Base-by-base conservation (phyloP, 371 early-diverging fungal species). In the Mortierella sp. region DNA sequence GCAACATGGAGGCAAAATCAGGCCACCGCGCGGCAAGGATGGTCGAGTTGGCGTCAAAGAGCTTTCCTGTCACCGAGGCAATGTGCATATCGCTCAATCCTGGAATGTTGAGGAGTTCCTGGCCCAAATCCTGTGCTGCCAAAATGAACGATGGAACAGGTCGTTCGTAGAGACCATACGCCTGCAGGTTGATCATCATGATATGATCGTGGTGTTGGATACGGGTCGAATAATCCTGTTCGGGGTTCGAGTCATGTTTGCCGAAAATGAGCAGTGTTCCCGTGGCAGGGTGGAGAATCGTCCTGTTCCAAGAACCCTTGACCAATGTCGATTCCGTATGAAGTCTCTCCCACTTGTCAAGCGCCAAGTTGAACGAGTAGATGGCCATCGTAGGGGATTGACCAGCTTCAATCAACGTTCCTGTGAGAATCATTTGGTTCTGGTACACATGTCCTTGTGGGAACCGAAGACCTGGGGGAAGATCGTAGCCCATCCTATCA, bases 211-310 rank as follows among this genome's bases (percentile, higher is more conserved):
- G 84, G 62, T 83, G 86, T 47, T 83, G 83, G 26, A 80, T 72
- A 34, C 87, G 73, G 18, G 72, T 76, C 52, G 86, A 74, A 43
- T 86, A 86, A 61, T 86, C 87, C 41, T 67, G 57, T 19, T 72
- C 74, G 18, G 85, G 60, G 56, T 82, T 76, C 23, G 87, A 76
- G 1, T 72, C 67, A n/a, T 69, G 68, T 41, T 85, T 76, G 21
- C 87, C 87, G 64, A 86, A 86, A 28, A 86, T 61, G 24, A 85
- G 61, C 50, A 84, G 66, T 2, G 81, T 78, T 42, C 86, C 83
- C 19, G 83, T 78, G 26, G 80, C 79, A 24, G 84, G 80, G 21
- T 84, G 82, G 5, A 86, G 66, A 0, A 85, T 19, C 13, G 83
- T 80, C 61, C 83, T 76, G 71, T 82, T 87, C 87, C 87, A 86